Evolutionary conservation across 1,139 yeast genomes (phyloP).

Genomic region (Zygoascus sp.): DNA sequence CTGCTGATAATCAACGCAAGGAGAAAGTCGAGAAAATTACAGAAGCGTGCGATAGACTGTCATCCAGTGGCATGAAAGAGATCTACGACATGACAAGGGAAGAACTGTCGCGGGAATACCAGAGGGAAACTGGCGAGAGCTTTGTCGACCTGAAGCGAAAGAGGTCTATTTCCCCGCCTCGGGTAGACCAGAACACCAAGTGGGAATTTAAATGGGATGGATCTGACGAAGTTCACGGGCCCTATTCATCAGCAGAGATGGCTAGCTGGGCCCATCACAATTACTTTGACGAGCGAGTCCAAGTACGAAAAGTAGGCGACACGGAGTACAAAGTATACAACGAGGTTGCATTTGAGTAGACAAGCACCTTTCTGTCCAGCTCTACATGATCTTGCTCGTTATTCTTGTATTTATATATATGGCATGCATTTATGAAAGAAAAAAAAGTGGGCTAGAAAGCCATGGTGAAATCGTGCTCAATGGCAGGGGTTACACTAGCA

Average conservation of each 20-base stretch:
- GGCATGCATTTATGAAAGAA: conserved; percentile 1
- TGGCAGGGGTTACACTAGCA: conserved; percentile 96
- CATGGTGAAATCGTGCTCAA: conserved; percentile 96
- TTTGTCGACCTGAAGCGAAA: conserved; percentile 25
- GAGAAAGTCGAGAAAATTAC: conserved; percentile 42
- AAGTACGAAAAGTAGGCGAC: conserved; percentile 40
- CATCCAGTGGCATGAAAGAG: conserved; percentile 39
- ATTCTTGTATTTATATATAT: not conserved
- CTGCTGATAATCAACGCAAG: conserved; percentile 26
- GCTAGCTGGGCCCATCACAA: conserved; percentile 50
- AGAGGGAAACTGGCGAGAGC: conserved; percentile 46
- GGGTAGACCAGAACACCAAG: conserved; percentile 12
- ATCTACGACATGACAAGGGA: conserved; percentile 57
- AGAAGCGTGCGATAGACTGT: conserved; percentile 46
- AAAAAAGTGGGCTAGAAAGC: conserved; percentile 35
- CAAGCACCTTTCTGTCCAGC: too few relatives aligned
- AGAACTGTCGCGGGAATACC: conserved; percentile 52
- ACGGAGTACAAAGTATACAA: conserved; percentile 13
- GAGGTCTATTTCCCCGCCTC: conserved; percentile 17
- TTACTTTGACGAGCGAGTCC: conserved; percentile 52
- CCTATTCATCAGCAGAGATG: conserved; percentile 55
- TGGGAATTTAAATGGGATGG: conserved; percentile 67
- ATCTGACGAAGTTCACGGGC: conserved; percentile 52
- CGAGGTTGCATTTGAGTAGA: conserved; percentile 13
- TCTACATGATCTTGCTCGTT: too few relatives aligned